Evolutionary conservation across 169 alveolate genomes (phyloP).

Genomic region (Plasmodium coatneyi): DNA sequence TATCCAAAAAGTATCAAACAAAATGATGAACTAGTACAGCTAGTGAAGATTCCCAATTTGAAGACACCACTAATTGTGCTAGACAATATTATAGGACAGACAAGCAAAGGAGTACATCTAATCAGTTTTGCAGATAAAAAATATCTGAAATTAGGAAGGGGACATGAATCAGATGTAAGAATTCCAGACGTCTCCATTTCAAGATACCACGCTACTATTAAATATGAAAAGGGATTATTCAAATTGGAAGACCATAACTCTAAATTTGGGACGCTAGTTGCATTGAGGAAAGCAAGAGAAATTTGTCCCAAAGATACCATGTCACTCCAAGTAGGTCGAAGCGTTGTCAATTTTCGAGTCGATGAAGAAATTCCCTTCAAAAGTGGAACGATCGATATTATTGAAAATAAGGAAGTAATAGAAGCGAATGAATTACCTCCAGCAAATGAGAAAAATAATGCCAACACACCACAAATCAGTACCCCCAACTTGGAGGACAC

Average conservation of each 20-base stretch:
- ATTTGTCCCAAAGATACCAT: conserved; percentile 75
- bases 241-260: conserved; percentile 96
- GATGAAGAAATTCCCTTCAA: conserved; percentile 75
- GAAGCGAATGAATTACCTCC: conserved; percentile 31
- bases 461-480: conserved; percentile 5
- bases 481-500: not conserved
- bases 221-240: conserved; percentile 92
- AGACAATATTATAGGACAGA: conserved; percentile 89
- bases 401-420: conserved; percentile 67
- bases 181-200: conserved; percentile 98
- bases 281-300: conserved; percentile 86
- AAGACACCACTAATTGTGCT: conserved; percentile 91
- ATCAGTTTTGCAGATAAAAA: conserved; percentile 86
- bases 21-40: conserved; percentile 83
- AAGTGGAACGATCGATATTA: conserved; percentile 64
- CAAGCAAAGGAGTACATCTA: conserved; percentile 86
- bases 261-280: conserved; percentile 98
- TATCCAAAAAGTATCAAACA: conserved; percentile 85
- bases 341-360: conserved; percentile 79
- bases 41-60: conserved; percentile 87
- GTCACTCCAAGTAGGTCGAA: conserved; percentile 87
- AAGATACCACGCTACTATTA: conserved; percentile 95
- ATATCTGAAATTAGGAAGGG: conserved; percentile 95
- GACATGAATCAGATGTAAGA: conserved; percentile 98
- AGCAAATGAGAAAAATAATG: conserved; percentile 60